Conservation (phyloP, 2,329 filamentous ascomycete genomes). For the Fusarium dlaminii region DNA sequence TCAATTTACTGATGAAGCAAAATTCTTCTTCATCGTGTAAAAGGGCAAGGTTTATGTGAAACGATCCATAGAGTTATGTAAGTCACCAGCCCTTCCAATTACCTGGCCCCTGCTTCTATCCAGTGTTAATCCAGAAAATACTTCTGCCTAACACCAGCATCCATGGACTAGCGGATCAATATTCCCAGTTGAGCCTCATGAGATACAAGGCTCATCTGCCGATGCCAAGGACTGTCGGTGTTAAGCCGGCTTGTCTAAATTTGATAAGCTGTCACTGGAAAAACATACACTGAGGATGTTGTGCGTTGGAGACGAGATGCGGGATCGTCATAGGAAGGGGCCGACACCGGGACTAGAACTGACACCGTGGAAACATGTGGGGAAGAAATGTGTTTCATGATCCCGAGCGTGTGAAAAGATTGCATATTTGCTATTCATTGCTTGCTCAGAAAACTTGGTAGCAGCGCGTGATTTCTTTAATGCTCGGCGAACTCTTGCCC, state of each 20-base stretch:
- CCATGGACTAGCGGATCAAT: background rate
- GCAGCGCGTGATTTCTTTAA: background rate
- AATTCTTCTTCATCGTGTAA: background rate
- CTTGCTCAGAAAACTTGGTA: background rate
- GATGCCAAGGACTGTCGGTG: background rate
- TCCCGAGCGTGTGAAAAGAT: background rate
- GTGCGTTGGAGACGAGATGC: background rate
- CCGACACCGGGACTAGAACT: background rate
- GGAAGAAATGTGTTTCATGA: background rate
- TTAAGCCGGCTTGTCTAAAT: background rate
- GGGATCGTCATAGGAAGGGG: background rate
- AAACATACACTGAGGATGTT: background rate
- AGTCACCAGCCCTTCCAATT: background rate
- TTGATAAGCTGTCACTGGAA: background rate
- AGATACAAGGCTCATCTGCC: background rate
- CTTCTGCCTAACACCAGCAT: background rate
- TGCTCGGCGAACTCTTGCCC: background rate
- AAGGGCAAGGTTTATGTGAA: background rate
- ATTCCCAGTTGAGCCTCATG: background rate
- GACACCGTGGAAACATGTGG: background rate
- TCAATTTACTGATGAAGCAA: background rate
- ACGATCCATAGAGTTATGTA: background rate
- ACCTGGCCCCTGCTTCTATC: background rate
- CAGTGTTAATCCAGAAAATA: background rate
- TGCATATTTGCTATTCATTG: background rate